A percentile compares a stretch with the other conserved stretches of the same genome.
These are phyloP conservation scores for Scutellaria barbata DNA, from an alignment of 257 asterid species.

Conservation along the genomic window DNA sequence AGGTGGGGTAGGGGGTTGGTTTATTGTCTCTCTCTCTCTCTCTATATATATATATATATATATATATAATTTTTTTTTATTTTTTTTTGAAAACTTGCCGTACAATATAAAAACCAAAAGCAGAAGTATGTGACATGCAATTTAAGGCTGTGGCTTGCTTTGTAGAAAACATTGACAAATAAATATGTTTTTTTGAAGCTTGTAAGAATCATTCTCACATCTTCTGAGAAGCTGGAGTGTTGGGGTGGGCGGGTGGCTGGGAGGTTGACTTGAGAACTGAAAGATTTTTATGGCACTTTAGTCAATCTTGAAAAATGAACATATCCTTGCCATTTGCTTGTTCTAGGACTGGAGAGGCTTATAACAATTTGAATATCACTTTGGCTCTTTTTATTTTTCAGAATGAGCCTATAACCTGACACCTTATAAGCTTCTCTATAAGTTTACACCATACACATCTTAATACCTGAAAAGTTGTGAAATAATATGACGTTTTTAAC, in stretches of 20 bases:
- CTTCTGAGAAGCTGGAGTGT: conserved; percentile 6
- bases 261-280: background rate
- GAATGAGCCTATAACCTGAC: conserved; percentile 21
- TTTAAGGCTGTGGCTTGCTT: too few relatives aligned
- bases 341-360: conserved; percentile 20
- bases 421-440: conserved; percentile 14
- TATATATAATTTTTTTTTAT: too few relatives aligned
- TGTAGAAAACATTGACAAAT: too few relatives aligned
- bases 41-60: background rate
- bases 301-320: conserved; percentile 5
- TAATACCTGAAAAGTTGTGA: conserved; percentile 12
- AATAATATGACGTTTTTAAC: conserved; percentile 8
- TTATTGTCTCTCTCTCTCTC: background rate
- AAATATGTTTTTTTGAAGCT: background rate
- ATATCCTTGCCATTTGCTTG: conserved; percentile 15
- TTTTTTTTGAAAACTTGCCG: too few relatives aligned
- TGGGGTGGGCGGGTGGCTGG: background rate
- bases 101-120: too few relatives aligned
- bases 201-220: background rate
- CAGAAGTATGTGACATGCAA: too few relatives aligned
- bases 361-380: conserved; percentile 2
- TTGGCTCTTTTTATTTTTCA: background rate
- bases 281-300: conserved; percentile 13
- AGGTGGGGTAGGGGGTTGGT: too few relatives aligned
- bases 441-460: conserved; percentile 2